Conservation (phyloP, 2,329 filamentous ascomycete genomes). For the Alternaria brassicicola region DNA sequence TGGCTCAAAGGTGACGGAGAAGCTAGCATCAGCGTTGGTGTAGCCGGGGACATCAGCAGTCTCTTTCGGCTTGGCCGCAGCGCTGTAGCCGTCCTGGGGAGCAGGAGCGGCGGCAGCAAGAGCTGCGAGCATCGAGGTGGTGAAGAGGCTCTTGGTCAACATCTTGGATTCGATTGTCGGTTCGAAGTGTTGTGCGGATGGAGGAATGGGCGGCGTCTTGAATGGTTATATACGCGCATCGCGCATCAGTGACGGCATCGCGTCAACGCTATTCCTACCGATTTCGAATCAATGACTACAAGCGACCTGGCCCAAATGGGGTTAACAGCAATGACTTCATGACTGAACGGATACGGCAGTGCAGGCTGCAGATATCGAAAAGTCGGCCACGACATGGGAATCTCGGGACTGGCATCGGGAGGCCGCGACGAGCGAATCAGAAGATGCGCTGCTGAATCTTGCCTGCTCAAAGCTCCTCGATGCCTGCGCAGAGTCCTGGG, state of each 20-base stretch:
- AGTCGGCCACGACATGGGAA: constrained; percentile 26
- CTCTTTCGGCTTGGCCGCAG: background rate
- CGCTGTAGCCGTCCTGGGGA: constrained; percentile 35
- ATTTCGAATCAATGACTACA: constrained; percentile 33
- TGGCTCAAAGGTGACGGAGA: constrained; percentile 43
- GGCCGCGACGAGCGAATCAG: constrained; percentile 21
- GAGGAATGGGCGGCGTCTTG: background rate
- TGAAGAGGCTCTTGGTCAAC: constrained; percentile 44
- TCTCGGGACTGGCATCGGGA: constrained; percentile 20
- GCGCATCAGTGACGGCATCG: constrained; percentile 15
- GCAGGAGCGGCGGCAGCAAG: constrained; percentile 48
- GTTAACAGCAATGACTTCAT: constrained; percentile 44
- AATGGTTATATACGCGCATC: constrained; percentile 21
- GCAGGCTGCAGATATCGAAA: constrained; percentile 23
- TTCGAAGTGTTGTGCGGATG: constrained; percentile 11
- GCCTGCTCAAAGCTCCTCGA: constrained; percentile 7
- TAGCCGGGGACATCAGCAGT: constrained; percentile 50
- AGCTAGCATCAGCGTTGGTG: constrained; percentile 53
- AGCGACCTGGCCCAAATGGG: constrained; percentile 11
- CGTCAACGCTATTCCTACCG: constrained; percentile 9
- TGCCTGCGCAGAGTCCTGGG: constrained; percentile 7
- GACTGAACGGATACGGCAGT: constrained; percentile 38
- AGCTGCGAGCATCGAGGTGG: constrained; percentile 44
- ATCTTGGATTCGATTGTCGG: constrained; percentile 38
- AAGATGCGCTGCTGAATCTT: background rate